Percentiles rank a stretch among this genome's conserved stretches.
Conservation (phyloP, 345 rosid species). For the Salix koriyanagi region DNA sequence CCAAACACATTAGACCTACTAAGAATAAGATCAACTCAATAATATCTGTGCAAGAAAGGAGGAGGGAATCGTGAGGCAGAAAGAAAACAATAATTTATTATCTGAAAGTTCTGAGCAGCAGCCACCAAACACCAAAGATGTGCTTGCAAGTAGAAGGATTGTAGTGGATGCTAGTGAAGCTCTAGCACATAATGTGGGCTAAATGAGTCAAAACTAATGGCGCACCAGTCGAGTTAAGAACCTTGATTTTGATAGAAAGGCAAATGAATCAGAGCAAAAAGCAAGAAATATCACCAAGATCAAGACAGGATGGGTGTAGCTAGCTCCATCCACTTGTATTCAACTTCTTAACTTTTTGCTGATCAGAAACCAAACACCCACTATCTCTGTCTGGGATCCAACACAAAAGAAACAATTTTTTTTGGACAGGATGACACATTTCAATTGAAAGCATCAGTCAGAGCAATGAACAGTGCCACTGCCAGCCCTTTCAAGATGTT, state of each 20-base stretch:
- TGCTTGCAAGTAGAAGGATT: background rate
- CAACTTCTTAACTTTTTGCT: conserved; percentile 61
- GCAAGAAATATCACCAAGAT: conserved; percentile 42
- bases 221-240: conserved; percentile 37
- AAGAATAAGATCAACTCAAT: background rate
- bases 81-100: background rate
- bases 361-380: conserved; percentile 57
- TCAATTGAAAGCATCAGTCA: conserved; percentile 26
- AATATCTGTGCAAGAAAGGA: background rate
- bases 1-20: background rate
- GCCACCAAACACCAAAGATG: background rate
- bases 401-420: conserved; percentile 21
- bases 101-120: background rate
- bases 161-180: background rate
- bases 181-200: background rate
- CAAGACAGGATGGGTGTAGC: conserved; percentile 49
- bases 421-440: conserved; percentile 25
- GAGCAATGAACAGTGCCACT: conserved; percentile 19
- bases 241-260: conserved; percentile 61
- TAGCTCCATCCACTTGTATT: conserved; percentile 61
- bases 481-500: conserved; percentile 16
- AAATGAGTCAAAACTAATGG: conserved; percentile 36
- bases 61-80: background rate
- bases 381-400: conserved; percentile 60
- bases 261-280: conserved; percentile 83